Conservation (phyloP, 805 yeast genomes). For the Jamesozyma hellenica region DNA sequence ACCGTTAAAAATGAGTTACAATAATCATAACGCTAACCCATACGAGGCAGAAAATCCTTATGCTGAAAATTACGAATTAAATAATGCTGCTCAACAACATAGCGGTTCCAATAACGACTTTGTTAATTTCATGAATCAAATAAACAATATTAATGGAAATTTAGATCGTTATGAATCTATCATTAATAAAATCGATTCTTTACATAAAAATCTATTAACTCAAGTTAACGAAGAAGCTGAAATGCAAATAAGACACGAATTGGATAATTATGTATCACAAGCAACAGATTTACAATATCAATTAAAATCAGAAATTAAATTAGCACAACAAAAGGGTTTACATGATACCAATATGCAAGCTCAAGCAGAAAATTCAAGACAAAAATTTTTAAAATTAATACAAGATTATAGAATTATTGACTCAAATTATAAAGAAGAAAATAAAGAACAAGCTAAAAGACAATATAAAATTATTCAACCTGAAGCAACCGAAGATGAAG, state of each 20-base stretch:
- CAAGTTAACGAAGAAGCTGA: slow-evolving; percentile 67
- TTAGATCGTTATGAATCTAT: slow-evolving; percentile 61
- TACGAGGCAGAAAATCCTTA: slow-evolving; percentile 20
- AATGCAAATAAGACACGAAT: slow-evolving; percentile 56
- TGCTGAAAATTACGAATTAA: slow-evolving; percentile 6
- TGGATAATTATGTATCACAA: slow-evolving; percentile 68
- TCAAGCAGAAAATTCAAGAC: slow-evolving; percentile 84
- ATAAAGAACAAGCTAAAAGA: slow-evolving; percentile 80
- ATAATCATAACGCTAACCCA: slow-evolving; percentile 20
- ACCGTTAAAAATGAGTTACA: slow-evolving; percentile 21
- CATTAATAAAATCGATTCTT: slow-evolving; percentile 56
- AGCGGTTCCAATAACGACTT: slow-evolving; percentile 37
- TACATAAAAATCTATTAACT: slow-evolving; percentile 60
- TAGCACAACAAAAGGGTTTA: slow-evolving; percentile 59
- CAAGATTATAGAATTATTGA: slow-evolving; percentile 82
- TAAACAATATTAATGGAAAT: slow-evolving; percentile 57
- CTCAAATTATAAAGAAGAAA: slow-evolving; percentile 74
- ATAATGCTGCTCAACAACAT: background rate
- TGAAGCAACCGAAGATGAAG: slow-evolving; percentile 73
- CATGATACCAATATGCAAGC: slow-evolving; percentile 72
- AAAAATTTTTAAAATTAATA: slow-evolving; percentile 73
- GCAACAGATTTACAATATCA: slow-evolving; percentile 67
- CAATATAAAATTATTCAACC: slow-evolving; percentile 88
- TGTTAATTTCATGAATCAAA: slow-evolving; percentile 57
- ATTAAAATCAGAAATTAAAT: slow-evolving; percentile 67